Evolutionary conservation across 345 rosid genomes (phyloP), one percentile per base, ranked within the genome.

Genomic region (Hevea brasiliensis): DNA sequence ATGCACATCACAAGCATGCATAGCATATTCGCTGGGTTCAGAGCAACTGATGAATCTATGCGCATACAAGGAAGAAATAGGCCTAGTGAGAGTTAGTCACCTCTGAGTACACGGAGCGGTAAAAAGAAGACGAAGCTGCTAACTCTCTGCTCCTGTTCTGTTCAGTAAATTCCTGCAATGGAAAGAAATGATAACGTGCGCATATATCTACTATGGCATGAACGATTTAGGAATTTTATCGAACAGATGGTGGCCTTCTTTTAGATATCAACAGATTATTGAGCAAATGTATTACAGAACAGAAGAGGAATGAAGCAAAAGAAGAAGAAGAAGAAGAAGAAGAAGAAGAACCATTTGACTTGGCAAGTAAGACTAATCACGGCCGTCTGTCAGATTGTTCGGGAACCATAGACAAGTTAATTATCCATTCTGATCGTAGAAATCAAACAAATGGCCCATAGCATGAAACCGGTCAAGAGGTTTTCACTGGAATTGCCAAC

Each of bases 101-200:
- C 98, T 90, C 91, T 18, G 89, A 85, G 88, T 90, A 92, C 23
- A 92, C 79, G 2, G 73, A 59, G 57, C 74, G 79, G 80, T 79
- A 82, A 80, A 88, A 84, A 40, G 91, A 85, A 23, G 96, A 88
- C 0, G 89, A 79, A 51, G 74, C 77, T 0, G 82, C 85, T 69
- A 83, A 61, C 66, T 85, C 89, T 80, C 70, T 80, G 81, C 76
- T 72, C 72, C 84, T 81, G 13, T 3, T 79, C 68, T 72, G 87
- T 41, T 71, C 80, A 62, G 48, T 12, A 61, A 42, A 75, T 42
- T 80, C 85, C 88, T 85, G 81, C 14, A 74, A 67, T 61, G 3
- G n/a, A 48, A 54, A 65, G 53, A 62, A 57, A 63, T 45, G 50
- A 50, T 45, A 42, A 14, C 41, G 2, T 32, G 24, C 45, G 29